Base-by-base conservation (phyloP, 768 basidiomycete species). In the Tremella fuciformis region DNA sequence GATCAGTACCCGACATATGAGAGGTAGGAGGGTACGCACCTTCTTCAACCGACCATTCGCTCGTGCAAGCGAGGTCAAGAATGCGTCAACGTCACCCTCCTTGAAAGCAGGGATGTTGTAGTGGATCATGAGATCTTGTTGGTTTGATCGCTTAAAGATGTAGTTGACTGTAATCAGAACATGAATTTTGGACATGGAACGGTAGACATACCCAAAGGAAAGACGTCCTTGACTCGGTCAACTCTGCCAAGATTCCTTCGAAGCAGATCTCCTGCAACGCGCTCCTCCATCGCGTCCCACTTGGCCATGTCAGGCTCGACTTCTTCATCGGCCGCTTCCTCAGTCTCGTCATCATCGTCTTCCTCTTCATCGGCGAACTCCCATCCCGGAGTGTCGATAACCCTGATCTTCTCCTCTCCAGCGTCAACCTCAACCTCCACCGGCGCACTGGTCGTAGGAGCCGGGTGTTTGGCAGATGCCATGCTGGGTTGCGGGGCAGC, bases 311-410 rank as follows among this genome's bases (percentile, higher is more conserved):
- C 57, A 16, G 62, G 56, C 48, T 70, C 70, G 2, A 55, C 56
- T 50, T 62, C 63, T n/a, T 70, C 71, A 26, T 79, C 79, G 15
- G 65, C 57, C 25, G 79, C 79, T 34, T 81, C 81, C 11, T 73
- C 77, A 11, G 58, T 64, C 4, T 71, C 75, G 21, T 69, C 70
- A n/a, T 65, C 65, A 7, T 66, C 66, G 15, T 79, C 76, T 18
- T 80, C 79, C 26, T 70, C 64, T 40, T 76, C 74, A 40, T 67
- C 64, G 21, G 65, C 65, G 55, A 84, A 86, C 51, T 83, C 80
- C 65, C 91, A 78, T n/a, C 92, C 92, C 29, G 92, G 92, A 0
- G 89, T 94, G 75, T 96, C 92, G 66, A 92, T 84, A 56, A 93
- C 67, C 34, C 83, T 82, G 63, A 91, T 79, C 52, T 78, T 78